These are phyloP conservation scores for Spatholobus suberectus DNA, from an alignment of 306 rosid genomes.

Conservation along the genomic window DNA sequence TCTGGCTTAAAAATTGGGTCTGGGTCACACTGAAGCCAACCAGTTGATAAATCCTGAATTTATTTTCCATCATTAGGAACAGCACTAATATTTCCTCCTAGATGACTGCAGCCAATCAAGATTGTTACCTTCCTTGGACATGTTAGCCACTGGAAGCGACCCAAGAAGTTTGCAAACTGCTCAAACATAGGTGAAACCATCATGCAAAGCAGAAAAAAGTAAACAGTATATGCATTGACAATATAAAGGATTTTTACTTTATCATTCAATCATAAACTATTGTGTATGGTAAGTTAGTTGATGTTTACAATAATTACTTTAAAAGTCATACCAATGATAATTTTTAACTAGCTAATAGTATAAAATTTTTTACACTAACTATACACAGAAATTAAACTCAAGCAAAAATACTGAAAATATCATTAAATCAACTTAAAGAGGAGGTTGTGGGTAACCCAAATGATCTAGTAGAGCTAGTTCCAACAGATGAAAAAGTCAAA, in stretches of 20 bases:
- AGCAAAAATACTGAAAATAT: not conserved
- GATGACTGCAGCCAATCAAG: conserved; percentile 25
- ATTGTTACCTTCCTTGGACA: conserved; percentile 93
- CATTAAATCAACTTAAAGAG: not conserved
- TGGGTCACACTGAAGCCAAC: conserved; percentile 96
- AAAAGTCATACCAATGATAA: too few relatives aligned
- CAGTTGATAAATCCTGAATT: conserved; percentile 88
- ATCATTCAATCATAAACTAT: too few relatives aligned
- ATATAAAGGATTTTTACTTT: too few relatives aligned
- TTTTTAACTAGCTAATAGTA: too few relatives aligned
- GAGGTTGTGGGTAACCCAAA: not conserved
- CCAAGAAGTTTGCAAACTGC: conserved; percentile 90
- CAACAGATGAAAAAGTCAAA: not conserved
- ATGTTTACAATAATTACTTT: too few relatives aligned
- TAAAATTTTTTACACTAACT: too few relatives aligned
- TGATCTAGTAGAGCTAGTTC: not conserved
- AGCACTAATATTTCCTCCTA: conserved; percentile 3
- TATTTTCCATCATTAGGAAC: conserved; percentile 36
- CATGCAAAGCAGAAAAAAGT: not conserved
- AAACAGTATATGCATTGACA: too few relatives aligned
- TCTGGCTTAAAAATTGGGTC: conserved; percentile 91
- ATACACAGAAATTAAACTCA: too few relatives aligned
- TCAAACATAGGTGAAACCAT: conserved; percentile 40
- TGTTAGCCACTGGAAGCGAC: conserved; percentile 88
- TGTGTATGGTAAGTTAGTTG: too few relatives aligned